Percentiles rank a stretch among this genome's conserved stretches.
phyloP scores from a whole-genome alignment of 1,139 yeast genomes.

The Yamadazyma siamensis region DNA sequence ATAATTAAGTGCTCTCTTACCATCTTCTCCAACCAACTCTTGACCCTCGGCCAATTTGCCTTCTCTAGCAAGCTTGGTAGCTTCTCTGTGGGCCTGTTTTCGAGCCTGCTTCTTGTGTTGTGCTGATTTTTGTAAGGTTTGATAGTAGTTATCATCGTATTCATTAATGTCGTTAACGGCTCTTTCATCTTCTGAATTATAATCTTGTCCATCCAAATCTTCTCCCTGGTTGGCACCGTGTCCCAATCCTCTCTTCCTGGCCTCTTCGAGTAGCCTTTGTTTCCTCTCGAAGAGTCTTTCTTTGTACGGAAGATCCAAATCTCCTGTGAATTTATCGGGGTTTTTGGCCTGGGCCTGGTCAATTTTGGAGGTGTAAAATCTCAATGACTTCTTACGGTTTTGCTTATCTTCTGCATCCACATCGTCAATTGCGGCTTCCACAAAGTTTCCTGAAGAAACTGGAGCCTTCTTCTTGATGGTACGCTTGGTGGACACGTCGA shows the following conservation, averaged over 20 bases:
- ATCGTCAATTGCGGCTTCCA: slow-evolving; percentile 64
- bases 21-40: slow-evolving; percentile 67
- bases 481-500: slow-evolving; percentile 39
- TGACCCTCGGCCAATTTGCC: slow-evolving; percentile 75
- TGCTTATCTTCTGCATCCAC: slow-evolving; percentile 85
- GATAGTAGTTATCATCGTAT: slow-evolving; percentile 47
- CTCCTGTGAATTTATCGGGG: slow-evolving; percentile 66
- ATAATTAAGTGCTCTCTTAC: slow-evolving; percentile 92
- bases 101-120: slow-evolving; percentile 49
- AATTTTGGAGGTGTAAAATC: slow-evolving; percentile 95
- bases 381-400: slow-evolving; percentile 75
- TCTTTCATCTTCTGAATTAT: slow-evolving; percentile 47
- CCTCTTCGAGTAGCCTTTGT: slow-evolving; percentile 82
- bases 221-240: slow-evolving; percentile 55
- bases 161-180: slow-evolving; percentile 36
- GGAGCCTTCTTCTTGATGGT: slow-evolving; percentile 11
- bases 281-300: slow-evolving; percentile 89
- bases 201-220: slow-evolving; percentile 51
- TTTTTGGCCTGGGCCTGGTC: slow-evolving; percentile 70
- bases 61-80: slow-evolving; percentile 77
- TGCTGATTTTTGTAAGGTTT: slow-evolving; percentile 48
- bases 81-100: slow-evolving; percentile 64
- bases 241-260: slow-evolving; percentile 69
- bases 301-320: slow-evolving; percentile 86
- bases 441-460: slow-evolving; percentile 46